Evolutionary conservation across 2,329 filamentous ascomycete genomes (phyloP), one percentile per base, ranked within the genome.

Genomic region (Sporothrix protearum): DNA sequence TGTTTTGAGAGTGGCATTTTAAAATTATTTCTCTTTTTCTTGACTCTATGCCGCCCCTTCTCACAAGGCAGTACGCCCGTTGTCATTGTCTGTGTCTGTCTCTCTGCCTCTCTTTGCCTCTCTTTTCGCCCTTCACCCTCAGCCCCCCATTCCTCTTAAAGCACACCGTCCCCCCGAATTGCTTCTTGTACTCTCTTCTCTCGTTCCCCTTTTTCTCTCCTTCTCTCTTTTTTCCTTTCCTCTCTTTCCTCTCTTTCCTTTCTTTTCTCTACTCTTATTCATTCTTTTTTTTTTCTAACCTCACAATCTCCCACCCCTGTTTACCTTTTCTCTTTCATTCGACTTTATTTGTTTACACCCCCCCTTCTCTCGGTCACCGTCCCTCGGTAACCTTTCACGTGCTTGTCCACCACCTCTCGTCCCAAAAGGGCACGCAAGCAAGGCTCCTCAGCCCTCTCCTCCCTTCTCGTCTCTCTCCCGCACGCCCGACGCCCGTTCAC

Each of bases 61-160:
- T 61, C 14, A 33, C 28, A 33, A 33, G 28, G 53, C 53, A 57
- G 33, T 19, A 33, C 53, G 12, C 53, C 28, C 42, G 6, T 14
- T 12, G 14, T 47, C 42, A 12, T 4, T 47, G 14, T 49, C 49
- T 47, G 14, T 49, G 22, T 28, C n/a, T 25, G 49, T 28, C 25
- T 53, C 10, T 42, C 33, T 63, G 57, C n/a, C 57, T 53, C n/a
- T 45, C 49, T 39, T 33, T 63, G 57, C n/a, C 57, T 53, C n/a
- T 45, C 49, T 39, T 33, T 30, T 33, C 25, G 22, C n/a, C 36
- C n/a, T 33, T 45, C 53, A 28, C 25, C 53, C 49, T 59, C 25
- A 36, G 30, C 45, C n/a, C 28, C 57, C 25, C 68, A 57, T 39
- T 63, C 19, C 42, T 69, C 45, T 69, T 69, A 71, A 68, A 68